Base-by-base conservation (phyloP, 2,329 filamentous ascomycete genomes). In the Taxawa tesnikishii region DNA sequence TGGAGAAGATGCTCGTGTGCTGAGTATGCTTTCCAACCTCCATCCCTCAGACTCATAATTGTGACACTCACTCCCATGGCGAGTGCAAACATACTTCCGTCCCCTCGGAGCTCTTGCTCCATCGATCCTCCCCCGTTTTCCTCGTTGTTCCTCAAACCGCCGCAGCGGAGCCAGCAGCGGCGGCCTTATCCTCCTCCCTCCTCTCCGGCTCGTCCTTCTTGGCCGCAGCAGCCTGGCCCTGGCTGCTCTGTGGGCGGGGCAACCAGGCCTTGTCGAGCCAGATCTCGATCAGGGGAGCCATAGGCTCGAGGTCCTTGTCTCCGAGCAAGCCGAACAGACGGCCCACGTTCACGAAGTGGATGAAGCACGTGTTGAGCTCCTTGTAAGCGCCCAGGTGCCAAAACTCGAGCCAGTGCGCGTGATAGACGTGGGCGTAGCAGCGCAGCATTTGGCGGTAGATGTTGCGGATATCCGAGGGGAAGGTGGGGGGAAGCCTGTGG, bases 231-330 rank as follows among this genome's bases (percentile, higher is more conserved):
- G 35, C 33, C 6, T 32, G 25, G 23, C 33, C 37, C 24, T 28
- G 27, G 5, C 32, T 26, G 23, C 33, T 38, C 24, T 28, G 27
- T 12, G 41, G 31, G 9, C 36, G 30, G 23, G 85, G 85, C 46
- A 96, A 81, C 15, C 87, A 82, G 37, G 87, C 85, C 51, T 88
- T 88, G 40, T 79, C 79, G 15, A 85, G 77, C 79, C 87, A 94
- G 29, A 94, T 70, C 49, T 94, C 85, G 45, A 96, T 83, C 45
- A 96, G 62, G 15, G 83, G 84, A 63, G 92, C 83, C 84, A 96
- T 94, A 14, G 88, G 88, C 66, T 94, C 87, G 47, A 92, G 72
- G 58, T 94, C 88, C 49, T 84, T 80, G 37, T 85, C 83, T 44
- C 80, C 80, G 39, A 96, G 72, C 62, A 96, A 48, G 10, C 58